phyloP scores from a whole-genome alignment of 2,329 filamentous ascomycete genomes.

The Helotiales sp. region DNA sequence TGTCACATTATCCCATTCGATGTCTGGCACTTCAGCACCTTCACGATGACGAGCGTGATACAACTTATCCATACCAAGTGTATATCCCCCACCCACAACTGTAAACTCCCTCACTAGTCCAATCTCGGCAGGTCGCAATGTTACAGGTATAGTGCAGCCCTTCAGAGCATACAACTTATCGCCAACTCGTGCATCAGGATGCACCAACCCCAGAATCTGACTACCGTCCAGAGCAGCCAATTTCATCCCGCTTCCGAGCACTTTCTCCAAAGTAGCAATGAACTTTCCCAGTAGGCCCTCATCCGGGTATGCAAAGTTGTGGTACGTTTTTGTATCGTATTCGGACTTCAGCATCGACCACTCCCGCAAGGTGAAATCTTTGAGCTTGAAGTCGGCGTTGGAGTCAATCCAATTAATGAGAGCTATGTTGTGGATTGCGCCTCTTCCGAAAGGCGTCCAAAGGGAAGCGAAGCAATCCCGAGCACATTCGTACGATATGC shows the following conservation, averaged over 20 bases:
- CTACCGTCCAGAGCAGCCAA: background rate
- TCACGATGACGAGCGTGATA: background rate
- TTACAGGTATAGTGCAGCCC: background rate
- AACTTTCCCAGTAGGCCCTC: background rate
- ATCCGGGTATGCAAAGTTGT: background rate
- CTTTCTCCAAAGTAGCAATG: background rate
- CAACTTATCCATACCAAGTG: background rate
- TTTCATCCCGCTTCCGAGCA: background rate
- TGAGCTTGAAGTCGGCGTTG: conserved; percentile 13
- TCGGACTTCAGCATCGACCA: conserved; percentile 10
- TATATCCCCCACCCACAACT: background rate
- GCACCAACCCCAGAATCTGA: conserved; percentile 1
- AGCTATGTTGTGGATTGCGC: conserved; percentile 2
- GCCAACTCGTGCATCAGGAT: background rate
- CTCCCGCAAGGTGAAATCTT: conserved; percentile 2
- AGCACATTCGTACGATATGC: background rate
- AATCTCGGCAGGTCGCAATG: background rate
- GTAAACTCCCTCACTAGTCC: background rate
- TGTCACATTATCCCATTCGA: background rate
- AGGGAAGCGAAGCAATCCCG: conserved; percentile 6
- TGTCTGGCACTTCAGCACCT: background rate
- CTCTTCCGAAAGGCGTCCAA: conserved; percentile 14
- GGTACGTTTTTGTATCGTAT: background rate
- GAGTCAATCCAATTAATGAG: conserved; percentile 21
- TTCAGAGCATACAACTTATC: background rate